Percentiles rank a stretch among this genome's conserved stretches.
Evolutionary conservation across 2,329 filamentous ascomycete genomes (phyloP).

Genomic region (Apiospora rasikravindrae): DNA sequence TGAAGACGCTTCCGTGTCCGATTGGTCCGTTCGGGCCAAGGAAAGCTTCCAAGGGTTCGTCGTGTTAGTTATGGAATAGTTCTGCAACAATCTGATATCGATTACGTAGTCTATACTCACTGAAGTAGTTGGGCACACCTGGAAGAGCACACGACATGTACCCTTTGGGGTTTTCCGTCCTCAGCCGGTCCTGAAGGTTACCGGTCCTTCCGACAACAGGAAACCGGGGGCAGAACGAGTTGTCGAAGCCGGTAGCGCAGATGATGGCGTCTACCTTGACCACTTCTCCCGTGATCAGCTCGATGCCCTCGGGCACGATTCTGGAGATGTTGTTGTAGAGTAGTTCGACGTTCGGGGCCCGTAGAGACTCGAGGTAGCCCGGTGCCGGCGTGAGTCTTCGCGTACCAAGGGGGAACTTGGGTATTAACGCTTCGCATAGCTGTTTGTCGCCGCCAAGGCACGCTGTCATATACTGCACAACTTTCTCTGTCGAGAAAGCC

Average conservation of each 20-base stretch:
- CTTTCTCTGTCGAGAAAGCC: conserved; percentile 46
- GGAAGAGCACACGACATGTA: conserved; percentile 61
- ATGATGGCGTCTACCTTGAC: conserved; percentile 60
- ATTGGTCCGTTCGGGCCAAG: conserved; percentile 59
- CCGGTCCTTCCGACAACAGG: conserved; percentile 55
- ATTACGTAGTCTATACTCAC: conserved; percentile 40
- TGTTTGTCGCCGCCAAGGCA: conserved; percentile 53
- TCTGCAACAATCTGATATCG: not conserved
- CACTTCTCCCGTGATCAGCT: conserved; percentile 53
- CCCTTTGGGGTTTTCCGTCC: conserved; percentile 47
- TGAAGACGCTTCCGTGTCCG: conserved; percentile 56
- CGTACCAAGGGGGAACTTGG: conserved; percentile 53
- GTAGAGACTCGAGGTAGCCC: conserved; percentile 53
- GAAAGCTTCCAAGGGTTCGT: conserved; percentile 44
- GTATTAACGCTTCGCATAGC: conserved; percentile 57
- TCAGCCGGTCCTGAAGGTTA: conserved; percentile 57
- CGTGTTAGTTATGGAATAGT: conserved; percentile 14
- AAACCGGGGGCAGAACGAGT: conserved; percentile 57
- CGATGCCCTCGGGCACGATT: conserved; percentile 54
- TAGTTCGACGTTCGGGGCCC: conserved; percentile 53
- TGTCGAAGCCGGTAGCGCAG: conserved; percentile 63
- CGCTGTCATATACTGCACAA: conserved; percentile 52
- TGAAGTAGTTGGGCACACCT: conserved; percentile 61
- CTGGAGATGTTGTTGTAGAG: conserved; percentile 50
- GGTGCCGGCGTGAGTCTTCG: conserved; percentile 57